These are phyloP conservation scores for Syzygium grande DNA, from an alignment of 345 rosid species.

Conservation along the genomic window DNA sequence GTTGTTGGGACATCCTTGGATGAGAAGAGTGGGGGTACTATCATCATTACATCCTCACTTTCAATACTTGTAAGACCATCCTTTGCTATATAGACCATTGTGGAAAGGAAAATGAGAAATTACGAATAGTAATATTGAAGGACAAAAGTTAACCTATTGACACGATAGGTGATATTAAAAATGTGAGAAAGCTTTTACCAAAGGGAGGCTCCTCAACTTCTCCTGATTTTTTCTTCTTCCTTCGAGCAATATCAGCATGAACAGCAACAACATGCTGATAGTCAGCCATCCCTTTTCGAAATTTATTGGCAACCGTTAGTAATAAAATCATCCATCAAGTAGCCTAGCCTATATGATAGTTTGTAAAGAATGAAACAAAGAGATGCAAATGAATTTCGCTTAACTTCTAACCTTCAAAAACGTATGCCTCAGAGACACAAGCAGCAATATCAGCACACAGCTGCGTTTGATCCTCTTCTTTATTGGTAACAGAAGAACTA, in stretches of 20 bases:
- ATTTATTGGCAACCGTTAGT: neutral
- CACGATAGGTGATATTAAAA: neutral
- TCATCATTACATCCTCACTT: constrained; percentile 74
- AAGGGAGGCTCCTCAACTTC: constrained; percentile 40
- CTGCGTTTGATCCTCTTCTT: constrained; percentile 12
- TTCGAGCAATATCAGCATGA: constrained; percentile 62
- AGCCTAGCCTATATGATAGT: neutral
- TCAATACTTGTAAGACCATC: constrained; percentile 56
- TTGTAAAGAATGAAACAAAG: neutral
- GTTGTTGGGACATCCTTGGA: constrained; percentile 71
- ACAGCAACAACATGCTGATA: constrained; percentile 90
- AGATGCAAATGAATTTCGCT: neutral
- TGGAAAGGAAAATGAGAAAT: neutral
- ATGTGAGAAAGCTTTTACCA: constrained; percentile 20
- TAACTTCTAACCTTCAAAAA: constrained; percentile 69
- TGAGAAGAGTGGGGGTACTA: constrained; percentile 77
- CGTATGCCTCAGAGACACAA: constrained; percentile 58
- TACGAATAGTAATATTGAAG: neutral
- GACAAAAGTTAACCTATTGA: neutral
- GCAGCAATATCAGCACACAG: constrained; percentile 69
- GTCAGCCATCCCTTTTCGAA: constrained; percentile 75
- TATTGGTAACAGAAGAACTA: neutral
- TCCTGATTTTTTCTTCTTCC: constrained; percentile 58
- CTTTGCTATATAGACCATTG: constrained; percentile 26
- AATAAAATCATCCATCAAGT: neutral